phyloP scores from a whole-genome alignment of 768 basidiomycete species.

The Butyriboletus loyo region DNA sequence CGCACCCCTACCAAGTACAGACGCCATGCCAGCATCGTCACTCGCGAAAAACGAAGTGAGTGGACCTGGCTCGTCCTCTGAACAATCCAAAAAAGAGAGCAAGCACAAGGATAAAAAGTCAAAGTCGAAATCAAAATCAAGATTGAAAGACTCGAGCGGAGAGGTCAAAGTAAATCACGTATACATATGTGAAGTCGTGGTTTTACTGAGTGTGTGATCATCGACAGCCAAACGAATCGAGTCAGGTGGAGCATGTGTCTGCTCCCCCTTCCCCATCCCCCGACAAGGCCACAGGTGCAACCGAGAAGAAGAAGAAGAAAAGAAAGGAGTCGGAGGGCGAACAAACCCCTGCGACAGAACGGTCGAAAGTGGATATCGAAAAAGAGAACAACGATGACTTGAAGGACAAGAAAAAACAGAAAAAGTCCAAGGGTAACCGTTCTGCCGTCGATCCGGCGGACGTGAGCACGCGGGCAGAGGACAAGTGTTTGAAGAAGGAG shows the following conservation, averaged over 20 bases:
- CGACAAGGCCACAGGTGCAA: background rate
- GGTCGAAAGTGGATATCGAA: background rate
- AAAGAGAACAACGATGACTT: background rate
- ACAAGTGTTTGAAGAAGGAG: constrained; percentile 7
- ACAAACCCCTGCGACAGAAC: background rate
- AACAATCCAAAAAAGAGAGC: constrained; percentile 18
- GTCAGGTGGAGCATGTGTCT: background rate
- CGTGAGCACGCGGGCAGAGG: background rate
- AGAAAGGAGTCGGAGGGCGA: constrained; percentile 3
- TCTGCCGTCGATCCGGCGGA: background rate
- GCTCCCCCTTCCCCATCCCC: background rate
- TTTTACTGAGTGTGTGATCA: constrained; percentile 8
- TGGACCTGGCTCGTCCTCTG: background rate
- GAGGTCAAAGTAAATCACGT: constrained; percentile 15
- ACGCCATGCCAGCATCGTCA: background rate
- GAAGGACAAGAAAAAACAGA: constrained; percentile 19
- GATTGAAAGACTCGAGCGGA: constrained; percentile 2
- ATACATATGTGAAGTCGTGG: background rate
- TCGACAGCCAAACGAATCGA: constrained; percentile 3
- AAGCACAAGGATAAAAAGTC: constrained; percentile 20
- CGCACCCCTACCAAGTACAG: background rate
- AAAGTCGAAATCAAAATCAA: constrained; percentile 10
- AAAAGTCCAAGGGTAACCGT: constrained; percentile 14
- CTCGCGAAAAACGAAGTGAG: constrained; percentile 2
- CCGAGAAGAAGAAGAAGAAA: constrained; percentile 19